phyloP scores from a whole-genome alignment of 208 protist genomes.

The Leishmania martiniquensis region DNA sequence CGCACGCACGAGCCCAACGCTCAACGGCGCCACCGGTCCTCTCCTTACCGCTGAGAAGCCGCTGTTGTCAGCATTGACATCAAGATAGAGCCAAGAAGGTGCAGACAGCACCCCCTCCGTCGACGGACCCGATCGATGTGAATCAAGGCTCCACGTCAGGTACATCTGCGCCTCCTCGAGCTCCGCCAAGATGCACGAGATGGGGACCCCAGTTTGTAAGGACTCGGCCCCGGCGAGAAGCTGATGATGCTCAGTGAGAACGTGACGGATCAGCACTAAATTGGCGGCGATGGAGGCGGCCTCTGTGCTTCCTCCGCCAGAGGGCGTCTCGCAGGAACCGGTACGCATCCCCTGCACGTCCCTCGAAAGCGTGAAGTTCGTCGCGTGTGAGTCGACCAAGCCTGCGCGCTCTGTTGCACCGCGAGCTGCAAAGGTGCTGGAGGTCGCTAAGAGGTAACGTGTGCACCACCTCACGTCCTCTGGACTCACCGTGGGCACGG shows the following conservation, averaged over 20 bases:
- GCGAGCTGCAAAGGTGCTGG: neutral
- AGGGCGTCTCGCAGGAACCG: neutral
- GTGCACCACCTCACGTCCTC: conserved; percentile 18
- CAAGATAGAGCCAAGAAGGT: no score
- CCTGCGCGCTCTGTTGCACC: neutral
- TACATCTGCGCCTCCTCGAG: conserved; percentile 22
- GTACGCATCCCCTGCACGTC: neutral
- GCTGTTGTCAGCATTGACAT: neutral
- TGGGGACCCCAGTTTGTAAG: conserved; percentile 45
- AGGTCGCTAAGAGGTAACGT: neutral
- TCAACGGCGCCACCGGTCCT: neutral
- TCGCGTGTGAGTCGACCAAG: neutral
- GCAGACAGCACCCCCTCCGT: neutral
- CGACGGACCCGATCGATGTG: neutral
- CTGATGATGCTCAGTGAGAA: conserved; percentile 13
- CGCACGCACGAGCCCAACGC: neutral
- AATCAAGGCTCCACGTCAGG: conserved; percentile 9
- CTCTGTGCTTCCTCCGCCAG: neutral
- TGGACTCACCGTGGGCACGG: conserved; percentile 14
- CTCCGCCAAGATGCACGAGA: conserved; percentile 29
- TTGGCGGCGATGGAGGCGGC: neutral
- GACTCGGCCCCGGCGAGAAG: conserved; percentile 43
- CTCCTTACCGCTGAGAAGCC: no score
- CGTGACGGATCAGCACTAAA: conserved; percentile 10
- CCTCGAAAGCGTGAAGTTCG: neutral